A percentile compares a stretch with the other conserved stretches of the same genome.
phyloP scores from a whole-genome alignment of 371 early-diverging fungal species.

The Nematocida displodere region DNA sequence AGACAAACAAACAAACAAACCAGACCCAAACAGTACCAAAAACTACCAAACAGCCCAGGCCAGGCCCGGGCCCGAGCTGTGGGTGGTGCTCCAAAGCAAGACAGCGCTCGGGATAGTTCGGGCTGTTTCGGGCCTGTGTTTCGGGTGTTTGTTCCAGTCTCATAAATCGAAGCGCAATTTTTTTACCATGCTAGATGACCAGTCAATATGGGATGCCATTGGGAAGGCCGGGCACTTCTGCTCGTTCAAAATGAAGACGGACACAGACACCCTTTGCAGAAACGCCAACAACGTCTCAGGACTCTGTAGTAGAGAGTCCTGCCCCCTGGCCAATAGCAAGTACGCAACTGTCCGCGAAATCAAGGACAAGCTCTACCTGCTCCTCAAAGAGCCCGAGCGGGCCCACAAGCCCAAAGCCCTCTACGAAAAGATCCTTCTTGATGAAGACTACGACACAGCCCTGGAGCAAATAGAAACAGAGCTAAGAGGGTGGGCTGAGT shows the following conservation, averaged over 20 bases:
- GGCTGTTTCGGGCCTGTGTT: too few relatives aligned
- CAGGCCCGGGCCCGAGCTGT: too few relatives aligned
- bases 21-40: not conserved
- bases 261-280: conserved; percentile 75
- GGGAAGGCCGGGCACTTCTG: conserved; percentile 55
- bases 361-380: conserved; percentile 68
- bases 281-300: conserved; percentile 96
- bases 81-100: too few relatives aligned
- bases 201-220: conserved; percentile 62
- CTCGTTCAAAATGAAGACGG: conserved; percentile 68
- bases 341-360: conserved; percentile 93
- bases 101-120: too few relatives aligned
- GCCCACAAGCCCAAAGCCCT: conserved; percentile 83
- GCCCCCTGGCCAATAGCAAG: conserved; percentile 90
- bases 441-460: conserved; percentile 82
- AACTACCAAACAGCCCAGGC: too few relatives aligned
- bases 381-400: conserved; percentile 88
- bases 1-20: not conserved
- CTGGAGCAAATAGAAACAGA: conserved; percentile 82
- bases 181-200: conserved; percentile 57
- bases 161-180: conserved; percentile 30
- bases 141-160: too few relatives aligned
- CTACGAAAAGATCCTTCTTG: conserved; percentile 86
- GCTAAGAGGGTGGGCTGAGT: conserved; percentile 80
- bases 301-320: conserved; percentile 84